These are phyloP conservation scores for Suillus clintonianus DNA, from an alignment of 768 basidiomycete genomes.

Conservation along the genomic window DNA sequence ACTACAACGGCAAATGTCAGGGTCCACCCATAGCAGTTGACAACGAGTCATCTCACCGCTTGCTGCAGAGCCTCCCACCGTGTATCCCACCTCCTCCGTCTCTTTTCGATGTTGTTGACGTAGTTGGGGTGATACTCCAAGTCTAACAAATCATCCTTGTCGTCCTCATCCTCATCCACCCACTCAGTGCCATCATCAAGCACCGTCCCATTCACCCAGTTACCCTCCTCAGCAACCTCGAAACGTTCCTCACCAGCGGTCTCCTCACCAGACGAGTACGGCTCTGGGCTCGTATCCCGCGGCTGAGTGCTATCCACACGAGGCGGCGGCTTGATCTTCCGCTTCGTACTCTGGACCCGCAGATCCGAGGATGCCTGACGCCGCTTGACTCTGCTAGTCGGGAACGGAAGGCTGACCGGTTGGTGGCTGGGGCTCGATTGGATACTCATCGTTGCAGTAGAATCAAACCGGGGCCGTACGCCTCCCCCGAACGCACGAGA, in stretches of 20 bases:
- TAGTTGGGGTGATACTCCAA: slow-evolving; percentile 77
- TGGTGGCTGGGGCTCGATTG: slow-evolving; percentile 42
- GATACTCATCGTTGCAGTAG: slow-evolving; percentile 49
- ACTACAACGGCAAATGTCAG: slow-evolving; percentile 42
- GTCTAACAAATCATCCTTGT: slow-evolving; percentile 71
- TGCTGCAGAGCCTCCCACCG: slow-evolving; percentile 76
- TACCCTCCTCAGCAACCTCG: slow-evolving; percentile 42
- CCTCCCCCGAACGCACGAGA: slow-evolving; percentile 47
- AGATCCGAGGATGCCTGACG: slow-evolving; percentile 42
- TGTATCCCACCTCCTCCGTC: slow-evolving; percentile 71
- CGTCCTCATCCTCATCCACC: slow-evolving; percentile 71
- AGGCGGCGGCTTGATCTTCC: slow-evolving; percentile 63
- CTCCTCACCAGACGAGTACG: slow-evolving; percentile 75
- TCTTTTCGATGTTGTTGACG: slow-evolving; percentile 64
- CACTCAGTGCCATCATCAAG: slow-evolving; percentile 63
- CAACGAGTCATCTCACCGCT: slow-evolving; percentile 48
- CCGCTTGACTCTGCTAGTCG: slow-evolving; percentile 49
- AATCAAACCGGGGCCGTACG: slow-evolving; percentile 35
- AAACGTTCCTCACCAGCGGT: slow-evolving; percentile 67
- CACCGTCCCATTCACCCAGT: slow-evolving; percentile 30
- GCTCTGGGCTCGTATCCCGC: slow-evolving; percentile 78
- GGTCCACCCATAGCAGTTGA: background rate
- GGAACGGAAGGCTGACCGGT: slow-evolving; percentile 46
- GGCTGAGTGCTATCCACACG: slow-evolving; percentile 84
- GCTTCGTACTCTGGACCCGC: slow-evolving; percentile 24